These are phyloP conservation scores for Hypoxylon crocopeplum DNA, from an alignment of 495 filamentous ascomycete species.

Conservation along the genomic window DNA sequence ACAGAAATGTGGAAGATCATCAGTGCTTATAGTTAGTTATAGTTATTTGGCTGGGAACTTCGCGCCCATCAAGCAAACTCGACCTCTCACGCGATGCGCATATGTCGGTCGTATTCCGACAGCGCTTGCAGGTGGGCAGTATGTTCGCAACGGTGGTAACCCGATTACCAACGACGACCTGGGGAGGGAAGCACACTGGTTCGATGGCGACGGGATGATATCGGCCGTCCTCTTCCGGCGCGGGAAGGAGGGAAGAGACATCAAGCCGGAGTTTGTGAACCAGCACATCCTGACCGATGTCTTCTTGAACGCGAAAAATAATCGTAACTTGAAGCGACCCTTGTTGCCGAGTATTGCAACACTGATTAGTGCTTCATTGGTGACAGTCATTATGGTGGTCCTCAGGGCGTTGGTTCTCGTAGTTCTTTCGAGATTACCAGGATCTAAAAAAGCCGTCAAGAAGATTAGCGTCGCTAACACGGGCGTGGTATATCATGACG, in stretches of 20 bases:
- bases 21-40: constrained; percentile 2
- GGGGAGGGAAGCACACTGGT: constrained; percentile 67
- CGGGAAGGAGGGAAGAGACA: constrained; percentile 32
- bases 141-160: constrained; percentile 73
- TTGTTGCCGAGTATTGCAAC: constrained; percentile 68
- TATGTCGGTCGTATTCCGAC: constrained; percentile 61
- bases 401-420: constrained; percentile 60
- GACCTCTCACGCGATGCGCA: constrained; percentile 57
- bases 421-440: constrained; percentile 60
- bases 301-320: constrained; percentile 57
- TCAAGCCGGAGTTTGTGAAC: constrained; percentile 67
- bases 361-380: constrained; percentile 60
- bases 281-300: constrained; percentile 70
- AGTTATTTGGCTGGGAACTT: constrained; percentile 68
- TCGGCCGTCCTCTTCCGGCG: constrained; percentile 64
- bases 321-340: constrained; percentile 51
- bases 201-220: constrained; percentile 77
- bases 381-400: constrained; percentile 51
- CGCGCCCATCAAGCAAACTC: constrained; percentile 61
- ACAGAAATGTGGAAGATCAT: constrained; percentile 4
- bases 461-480: constrained; percentile 73
- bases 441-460: constrained; percentile 59
- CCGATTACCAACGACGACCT: constrained; percentile 65
- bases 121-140: constrained; percentile 68
- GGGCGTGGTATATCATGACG: constrained; percentile 66